Conservation (phyloP, 139 green algal genomes). For the Nannochloris sp. region DNA sequence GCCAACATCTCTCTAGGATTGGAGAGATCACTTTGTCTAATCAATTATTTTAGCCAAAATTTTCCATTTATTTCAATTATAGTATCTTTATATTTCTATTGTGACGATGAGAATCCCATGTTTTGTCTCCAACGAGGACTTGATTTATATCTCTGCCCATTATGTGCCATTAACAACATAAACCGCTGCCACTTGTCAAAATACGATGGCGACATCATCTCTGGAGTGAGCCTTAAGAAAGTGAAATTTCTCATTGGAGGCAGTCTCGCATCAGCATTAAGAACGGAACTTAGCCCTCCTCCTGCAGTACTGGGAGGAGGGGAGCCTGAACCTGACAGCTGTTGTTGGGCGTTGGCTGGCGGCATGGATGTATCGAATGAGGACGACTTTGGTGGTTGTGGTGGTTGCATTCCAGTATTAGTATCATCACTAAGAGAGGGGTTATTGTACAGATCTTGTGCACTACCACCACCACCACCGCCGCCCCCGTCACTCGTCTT, state of each 20-base stretch:
- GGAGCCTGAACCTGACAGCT: background rate
- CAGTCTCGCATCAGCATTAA: slow-evolving; percentile 20
- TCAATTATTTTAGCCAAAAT: no score
- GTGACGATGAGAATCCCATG: slow-evolving; percentile 12
- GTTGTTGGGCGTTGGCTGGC: background rate
- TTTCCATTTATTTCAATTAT: no score
- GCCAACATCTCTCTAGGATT: no score
- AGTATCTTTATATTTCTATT: no score
- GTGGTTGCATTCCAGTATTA: no score
- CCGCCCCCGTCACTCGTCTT: background rate
- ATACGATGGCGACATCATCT: slow-evolving; percentile 51
- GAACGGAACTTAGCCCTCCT: background rate
- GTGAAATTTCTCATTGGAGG: slow-evolving; percentile 73
- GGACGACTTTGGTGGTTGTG: background rate
- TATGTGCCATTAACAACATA: slow-evolving; percentile 33
- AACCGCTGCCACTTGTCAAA: slow-evolving; percentile 53
- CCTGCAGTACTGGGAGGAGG: no score
- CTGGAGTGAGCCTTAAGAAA: slow-evolving; percentile 68
- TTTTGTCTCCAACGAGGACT: slow-evolving; percentile 8
- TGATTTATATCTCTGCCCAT: slow-evolving; percentile 19
- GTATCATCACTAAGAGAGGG: no score
- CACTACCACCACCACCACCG: background rate
- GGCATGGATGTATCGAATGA: no score
- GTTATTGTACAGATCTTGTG: no score
- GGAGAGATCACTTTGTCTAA: no score